Evolutionary conservation across 495 filamentous ascomycete genomes (phyloP).

Genomic region (Xylaria nigripes): DNA sequence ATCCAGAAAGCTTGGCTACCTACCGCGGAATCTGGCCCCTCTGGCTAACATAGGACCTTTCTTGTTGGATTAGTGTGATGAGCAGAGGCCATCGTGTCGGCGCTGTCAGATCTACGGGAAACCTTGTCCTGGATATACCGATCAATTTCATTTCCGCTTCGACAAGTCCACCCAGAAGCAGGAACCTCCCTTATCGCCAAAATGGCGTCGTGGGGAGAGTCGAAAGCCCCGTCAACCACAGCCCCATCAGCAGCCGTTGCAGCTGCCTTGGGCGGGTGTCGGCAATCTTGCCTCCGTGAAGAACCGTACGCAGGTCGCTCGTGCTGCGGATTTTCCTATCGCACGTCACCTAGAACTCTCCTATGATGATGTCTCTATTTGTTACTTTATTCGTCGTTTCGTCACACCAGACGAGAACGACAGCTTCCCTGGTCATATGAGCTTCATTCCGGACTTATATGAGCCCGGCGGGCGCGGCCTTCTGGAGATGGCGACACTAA

Average conservation of each 20-base stretch:
- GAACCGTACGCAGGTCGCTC: neutral
- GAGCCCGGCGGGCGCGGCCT: constrained; percentile 13
- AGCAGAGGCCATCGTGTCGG: constrained; percentile 16
- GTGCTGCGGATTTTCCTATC: neutral
- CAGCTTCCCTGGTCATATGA: constrained; percentile 18
- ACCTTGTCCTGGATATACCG: constrained; percentile 20
- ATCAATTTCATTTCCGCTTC: constrained; percentile 22
- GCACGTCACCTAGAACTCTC: constrained; percentile 6
- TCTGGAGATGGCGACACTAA: constrained; percentile 14
- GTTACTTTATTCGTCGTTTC: constrained; percentile 20
- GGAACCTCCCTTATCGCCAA: neutral
- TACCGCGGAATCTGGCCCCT: too few relatives aligned
- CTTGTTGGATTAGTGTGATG: constrained; percentile 14
- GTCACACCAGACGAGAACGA: constrained; percentile 17
- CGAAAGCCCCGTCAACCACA: neutral
- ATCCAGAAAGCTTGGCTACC: too few relatives aligned
- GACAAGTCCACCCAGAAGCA: constrained; percentile 9
- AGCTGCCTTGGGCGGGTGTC: too few relatives aligned
- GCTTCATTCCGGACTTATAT: constrained; percentile 17
- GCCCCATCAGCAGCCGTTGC: too few relatives aligned
- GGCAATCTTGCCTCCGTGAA: too few relatives aligned
- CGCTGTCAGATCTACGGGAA: constrained; percentile 20
- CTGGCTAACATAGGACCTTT: neutral
- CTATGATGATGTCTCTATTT: constrained; percentile 19
- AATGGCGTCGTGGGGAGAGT: neutral